Base-by-base conservation (phyloP, 768 basidiomycete species). In the Leccinum obscurum region DNA sequence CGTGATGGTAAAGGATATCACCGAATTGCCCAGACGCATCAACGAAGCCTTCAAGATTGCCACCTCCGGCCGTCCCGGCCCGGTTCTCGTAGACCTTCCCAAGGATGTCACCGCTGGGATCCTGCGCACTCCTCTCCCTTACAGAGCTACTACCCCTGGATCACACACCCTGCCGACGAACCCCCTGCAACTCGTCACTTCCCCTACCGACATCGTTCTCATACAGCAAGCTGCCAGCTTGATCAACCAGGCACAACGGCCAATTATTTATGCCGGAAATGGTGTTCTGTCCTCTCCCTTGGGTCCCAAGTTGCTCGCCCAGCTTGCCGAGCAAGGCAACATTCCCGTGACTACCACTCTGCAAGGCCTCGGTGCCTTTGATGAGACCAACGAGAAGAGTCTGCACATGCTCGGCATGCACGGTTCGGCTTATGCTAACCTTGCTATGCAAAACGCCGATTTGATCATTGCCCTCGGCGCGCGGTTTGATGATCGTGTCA, bases 11-110 rank as follows among this genome's bases (percentile, higher is more conserved):
- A 98, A 98, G 76, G 95, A 95, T 70, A 93, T 98, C 61, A 75
- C 91, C 13, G 97, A 98, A 75, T 83, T 98, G 3, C 97, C 97
- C 14, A 81, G 96, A 48, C 83, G 97, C 60, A 96, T 98, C 72
- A 98, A 98, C 72, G 97, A 99, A 75, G 97, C 97, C 0, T 98
- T 99, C 85, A 97, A 98, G 76, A 98, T 99, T 64, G 97, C 97
- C 14, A 95, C 93, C 1, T 92, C 94, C 7, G 97, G 97, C 1
- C 87, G 97, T 30, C 97, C 97, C 1, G 97, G 97, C 1, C 97
- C 97, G 54, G 97, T 98, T 52, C 88, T 99, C 62, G 95, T 99
- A 62, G 97, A 99, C 72, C 82, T 99, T 20, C 97, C 97, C n/a
- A 99, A 99, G 76, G 97, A 99, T 75, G 86, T 99, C 55, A 99